phyloP scores from a whole-genome alignment of 257 asterid genomes.

The Salvia hispanica region DNA sequence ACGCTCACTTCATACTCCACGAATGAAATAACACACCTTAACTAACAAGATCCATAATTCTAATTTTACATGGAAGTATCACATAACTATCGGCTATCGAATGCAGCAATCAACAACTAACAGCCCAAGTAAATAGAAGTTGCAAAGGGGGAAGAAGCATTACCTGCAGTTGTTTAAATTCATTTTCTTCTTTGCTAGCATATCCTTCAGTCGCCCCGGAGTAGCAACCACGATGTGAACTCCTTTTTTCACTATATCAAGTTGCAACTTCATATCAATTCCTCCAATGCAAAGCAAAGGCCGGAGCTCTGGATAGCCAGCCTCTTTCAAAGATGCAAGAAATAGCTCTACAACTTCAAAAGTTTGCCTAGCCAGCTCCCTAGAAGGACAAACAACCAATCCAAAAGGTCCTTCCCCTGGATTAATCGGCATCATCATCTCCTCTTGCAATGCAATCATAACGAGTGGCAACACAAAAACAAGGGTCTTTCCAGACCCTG shows the following conservation, averaged over 20 bases:
- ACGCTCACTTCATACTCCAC: conserved; percentile 18
- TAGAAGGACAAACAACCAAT: conserved; percentile 78
- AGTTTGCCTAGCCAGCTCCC: conserved; percentile 91
- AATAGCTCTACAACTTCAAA: conserved; percentile 79
- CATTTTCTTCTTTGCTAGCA: conserved; percentile 94
- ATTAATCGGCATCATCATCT: conserved; percentile 74
- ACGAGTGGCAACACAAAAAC: conserved; percentile 84
- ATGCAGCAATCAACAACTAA: background rate
- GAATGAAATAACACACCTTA: background rate
- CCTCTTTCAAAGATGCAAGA: conserved; percentile 66
- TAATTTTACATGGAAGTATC: no score
- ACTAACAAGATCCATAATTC: background rate
- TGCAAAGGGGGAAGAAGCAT: background rate
- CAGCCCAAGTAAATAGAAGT: background rate
- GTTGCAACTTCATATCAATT: conserved; percentile 25
- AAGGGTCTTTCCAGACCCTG: conserved; percentile 88
- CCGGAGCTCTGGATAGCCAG: conserved; percentile 73
- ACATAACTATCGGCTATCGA: background rate
- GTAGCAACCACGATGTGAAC: conserved; percentile 94
- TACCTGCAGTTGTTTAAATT: conserved; percentile 77
- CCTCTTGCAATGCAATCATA: conserved; percentile 87
- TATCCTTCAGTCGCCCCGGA: conserved; percentile 85
- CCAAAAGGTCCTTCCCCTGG: conserved; percentile 94
- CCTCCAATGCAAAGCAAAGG: conserved; percentile 93
- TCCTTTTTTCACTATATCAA: conserved; percentile 78